These are phyloP conservation scores for Tolypocladium tundrense DNA, from an alignment of 2,329 filamentous ascomycete genomes.

Conservation along the genomic window DNA sequence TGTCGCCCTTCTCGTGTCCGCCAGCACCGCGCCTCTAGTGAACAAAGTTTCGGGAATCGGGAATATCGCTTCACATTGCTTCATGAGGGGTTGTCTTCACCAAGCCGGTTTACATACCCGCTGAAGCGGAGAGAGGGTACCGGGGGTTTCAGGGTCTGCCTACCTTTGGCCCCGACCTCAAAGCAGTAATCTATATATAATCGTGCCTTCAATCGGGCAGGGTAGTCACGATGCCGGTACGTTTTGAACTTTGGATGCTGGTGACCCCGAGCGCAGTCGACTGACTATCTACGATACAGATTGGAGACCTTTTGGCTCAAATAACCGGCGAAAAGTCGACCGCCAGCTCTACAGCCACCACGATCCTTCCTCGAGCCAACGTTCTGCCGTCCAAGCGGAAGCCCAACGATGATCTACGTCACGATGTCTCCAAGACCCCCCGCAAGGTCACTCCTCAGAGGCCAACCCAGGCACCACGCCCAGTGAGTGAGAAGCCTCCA, in stretches of 20 bases:
- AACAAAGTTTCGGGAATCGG: not conserved
- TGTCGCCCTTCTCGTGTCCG: not conserved
- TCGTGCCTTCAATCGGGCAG: not conserved
- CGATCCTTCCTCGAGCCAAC: constrained; percentile 15
- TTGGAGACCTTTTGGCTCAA: constrained; percentile 35
- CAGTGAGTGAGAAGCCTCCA: not conserved
- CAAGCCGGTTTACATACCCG: not conserved
- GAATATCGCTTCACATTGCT: not conserved
- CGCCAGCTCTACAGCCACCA: constrained; percentile 19
- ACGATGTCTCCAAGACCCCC: constrained; percentile 30
- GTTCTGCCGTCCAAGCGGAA: constrained; percentile 41
- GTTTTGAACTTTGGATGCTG: not conserved
- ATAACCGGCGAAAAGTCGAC: constrained; percentile 46
- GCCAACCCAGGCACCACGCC: constrained; percentile 1
- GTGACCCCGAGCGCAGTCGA: not conserved
- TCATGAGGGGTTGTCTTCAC: not conserved
- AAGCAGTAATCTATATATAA: not conserved
- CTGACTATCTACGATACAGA: constrained; percentile 10
- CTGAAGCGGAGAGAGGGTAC: not conserved
- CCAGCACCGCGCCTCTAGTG: not conserved
- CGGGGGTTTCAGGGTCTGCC: not conserved
- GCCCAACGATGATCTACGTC: constrained; percentile 38
- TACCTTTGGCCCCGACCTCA: not conserved
- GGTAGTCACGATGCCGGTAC: constrained; percentile 4
- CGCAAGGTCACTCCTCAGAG: constrained; percentile 15